Conservation (phyloP, 495 filamentous ascomycete genomes). For the Niebla homalea region DNA sequence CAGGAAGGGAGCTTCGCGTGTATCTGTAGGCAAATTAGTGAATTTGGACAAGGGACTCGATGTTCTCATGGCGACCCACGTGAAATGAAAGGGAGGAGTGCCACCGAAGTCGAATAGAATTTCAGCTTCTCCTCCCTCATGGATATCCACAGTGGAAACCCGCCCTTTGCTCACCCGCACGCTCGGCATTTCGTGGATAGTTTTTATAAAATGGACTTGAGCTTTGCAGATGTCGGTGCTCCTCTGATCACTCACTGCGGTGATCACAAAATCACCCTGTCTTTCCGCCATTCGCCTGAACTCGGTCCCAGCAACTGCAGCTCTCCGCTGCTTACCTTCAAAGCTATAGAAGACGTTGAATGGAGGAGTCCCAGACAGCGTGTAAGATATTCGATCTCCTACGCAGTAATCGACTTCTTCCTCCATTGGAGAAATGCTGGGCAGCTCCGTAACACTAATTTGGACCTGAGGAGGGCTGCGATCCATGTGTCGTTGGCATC, state of each 20-base stretch:
- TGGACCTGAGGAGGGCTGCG: constrained; percentile 58
- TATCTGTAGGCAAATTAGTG: constrained; percentile 36
- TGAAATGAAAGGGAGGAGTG: constrained; percentile 94
- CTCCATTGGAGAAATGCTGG: constrained; percentile 77
- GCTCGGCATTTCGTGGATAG: constrained; percentile 81
- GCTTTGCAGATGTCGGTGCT: constrained; percentile 65
- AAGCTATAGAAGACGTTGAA: constrained; percentile 92
- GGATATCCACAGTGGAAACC: constrained; percentile 73
- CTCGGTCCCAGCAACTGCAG: constrained; percentile 56
- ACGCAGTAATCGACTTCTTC: constrained; percentile 86
- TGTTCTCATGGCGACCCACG: constrained; percentile 33
- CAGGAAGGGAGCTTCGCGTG: constrained; percentile 72
- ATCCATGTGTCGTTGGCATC: constrained; percentile 63
- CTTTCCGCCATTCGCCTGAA: constrained; percentile 87
- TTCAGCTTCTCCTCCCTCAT: constrained; percentile 86
- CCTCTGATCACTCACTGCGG: constrained; percentile 65
- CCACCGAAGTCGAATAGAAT: constrained; percentile 89
- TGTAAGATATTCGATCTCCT: constrained; percentile 82
- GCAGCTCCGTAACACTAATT: constrained; percentile 81
- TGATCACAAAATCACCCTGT: constrained; percentile 79
- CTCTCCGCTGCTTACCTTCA: constrained; percentile 60
- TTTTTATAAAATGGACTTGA: constrained; percentile 56
- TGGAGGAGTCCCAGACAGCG: constrained; percentile 72
- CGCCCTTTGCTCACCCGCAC: constrained; percentile 75
- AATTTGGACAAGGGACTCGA: neutral